A percentile compares a stretch with the other conserved stretches of the same genome.
Conservation (phyloP, 176 grass and related monocot genomes). For the Oryza longistaminata region DNA sequence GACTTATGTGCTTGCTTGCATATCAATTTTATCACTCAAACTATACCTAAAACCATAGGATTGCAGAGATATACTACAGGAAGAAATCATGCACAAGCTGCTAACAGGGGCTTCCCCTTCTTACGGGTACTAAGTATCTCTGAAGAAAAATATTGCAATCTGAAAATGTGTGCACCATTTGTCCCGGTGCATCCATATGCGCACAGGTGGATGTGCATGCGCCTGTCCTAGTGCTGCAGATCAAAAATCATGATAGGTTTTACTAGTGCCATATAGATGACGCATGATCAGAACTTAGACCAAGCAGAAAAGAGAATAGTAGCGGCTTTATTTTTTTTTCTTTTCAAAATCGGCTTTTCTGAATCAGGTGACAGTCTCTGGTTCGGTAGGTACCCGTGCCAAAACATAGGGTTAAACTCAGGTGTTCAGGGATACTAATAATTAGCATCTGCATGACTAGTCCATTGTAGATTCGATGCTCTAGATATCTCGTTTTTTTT, state of each 20-base stretch:
- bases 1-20: background rate
- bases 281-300: slow-evolving; percentile 38
- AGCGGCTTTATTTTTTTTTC: background rate
- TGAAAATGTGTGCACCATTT: slow-evolving; percentile 44
- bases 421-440: background rate
- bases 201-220: slow-evolving; percentile 19
- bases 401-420: background rate
- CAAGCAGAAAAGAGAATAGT: background rate
- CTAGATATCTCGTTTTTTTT: background rate
- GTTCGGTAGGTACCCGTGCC: background rate
- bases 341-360: background rate
- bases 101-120: slow-evolving; percentile 16
- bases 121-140: slow-evolving; percentile 9
- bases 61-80: background rate
- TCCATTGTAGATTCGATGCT: background rate
- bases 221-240: slow-evolving; percentile 20
- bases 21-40: background rate
- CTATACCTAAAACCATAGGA: background rate
- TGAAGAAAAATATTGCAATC: slow-evolving; percentile 30
- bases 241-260: slow-evolving; percentile 34
- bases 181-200: slow-evolving; percentile 31
- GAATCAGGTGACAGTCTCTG: background rate
- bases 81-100: slow-evolving; percentile 21
- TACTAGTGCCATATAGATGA: slow-evolving; percentile 21
- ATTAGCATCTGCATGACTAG: background rate